These are phyloP conservation scores for Kwoniella sp. DNA, from an alignment of 768 basidiomycete species.

Conservation along the genomic window DNA sequence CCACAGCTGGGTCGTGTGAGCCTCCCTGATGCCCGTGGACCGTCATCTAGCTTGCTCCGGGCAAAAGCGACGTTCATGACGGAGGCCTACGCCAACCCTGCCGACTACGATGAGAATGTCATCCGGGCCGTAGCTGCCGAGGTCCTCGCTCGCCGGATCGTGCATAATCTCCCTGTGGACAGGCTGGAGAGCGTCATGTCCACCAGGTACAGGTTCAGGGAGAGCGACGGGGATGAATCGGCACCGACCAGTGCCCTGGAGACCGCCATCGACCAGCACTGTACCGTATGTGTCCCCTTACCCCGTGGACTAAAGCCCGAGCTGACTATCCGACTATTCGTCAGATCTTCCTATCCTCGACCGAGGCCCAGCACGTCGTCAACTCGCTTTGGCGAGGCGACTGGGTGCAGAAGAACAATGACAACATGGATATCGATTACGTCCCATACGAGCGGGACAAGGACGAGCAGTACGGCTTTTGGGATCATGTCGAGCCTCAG, in stretches of 20 bases:
- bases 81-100: constrained; percentile 74
- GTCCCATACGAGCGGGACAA: constrained; percentile 62
- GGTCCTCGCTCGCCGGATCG: constrained; percentile 53
- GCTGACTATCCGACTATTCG: neutral
- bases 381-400: constrained; percentile 76
- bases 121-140: constrained; percentile 62
- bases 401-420: constrained; percentile 71
- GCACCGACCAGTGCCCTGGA: constrained; percentile 60
- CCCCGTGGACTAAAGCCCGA: neutral
- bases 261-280: constrained; percentile 85
- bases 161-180: constrained; percentile 66
- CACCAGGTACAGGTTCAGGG: constrained; percentile 66
- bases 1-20: neutral
- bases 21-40: neutral
- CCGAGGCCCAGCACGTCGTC: constrained; percentile 79
- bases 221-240: constrained; percentile 65
- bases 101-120: constrained; percentile 80
- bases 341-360: constrained; percentile 75
- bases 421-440: constrained; percentile 73
- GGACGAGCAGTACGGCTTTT: constrained; percentile 57
- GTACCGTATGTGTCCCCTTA: constrained; percentile 54
- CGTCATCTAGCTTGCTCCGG: constrained; percentile 8
- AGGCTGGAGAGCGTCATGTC: constrained; percentile 68
- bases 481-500: constrained; percentile 68
- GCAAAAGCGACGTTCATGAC: constrained; percentile 67